Conservation (phyloP, 2,329 filamentous ascomycete species). For the Arthrobotrys iridis region DNA sequence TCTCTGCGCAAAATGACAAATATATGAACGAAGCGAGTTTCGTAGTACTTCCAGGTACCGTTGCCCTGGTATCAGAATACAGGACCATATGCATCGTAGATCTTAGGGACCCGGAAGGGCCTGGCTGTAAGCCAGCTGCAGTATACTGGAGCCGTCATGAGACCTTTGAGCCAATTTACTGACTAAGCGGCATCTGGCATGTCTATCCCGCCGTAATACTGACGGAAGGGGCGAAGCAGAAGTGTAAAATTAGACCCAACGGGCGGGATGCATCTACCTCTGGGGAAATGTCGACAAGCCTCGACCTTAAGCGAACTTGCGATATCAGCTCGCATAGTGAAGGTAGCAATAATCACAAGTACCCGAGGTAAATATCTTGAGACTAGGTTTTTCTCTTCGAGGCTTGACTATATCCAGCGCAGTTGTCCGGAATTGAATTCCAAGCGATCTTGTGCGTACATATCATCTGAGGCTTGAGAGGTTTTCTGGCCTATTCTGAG, state of each 20-base stretch:
- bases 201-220: conserved; percentile 27
- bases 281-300: conserved; percentile 16
- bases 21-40: not conserved
- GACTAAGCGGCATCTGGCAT: conserved; percentile 48
- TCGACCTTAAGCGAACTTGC: conserved; percentile 32
- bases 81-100: not conserved
- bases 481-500: not conserved
- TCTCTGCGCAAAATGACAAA: conserved; percentile 40
- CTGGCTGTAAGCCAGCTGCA: no score
- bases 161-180: conserved; percentile 1
- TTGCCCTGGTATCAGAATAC: conserved; percentile 7
- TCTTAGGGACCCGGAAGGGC: not conserved
- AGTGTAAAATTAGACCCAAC: conserved; percentile 47
- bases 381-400: not conserved
- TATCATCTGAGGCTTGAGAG: not conserved
- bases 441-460: not conserved
- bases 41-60: conserved; percentile 13
- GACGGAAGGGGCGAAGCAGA: conserved; percentile 48
- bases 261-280: not conserved
- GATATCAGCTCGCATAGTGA: conserved; percentile 12
- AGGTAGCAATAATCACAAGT: conserved; percentile 21
- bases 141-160: conserved; percentile 5
- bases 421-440: not conserved
- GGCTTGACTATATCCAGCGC: not conserved
- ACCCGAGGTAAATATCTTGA: conserved; percentile 9